These are phyloP conservation scores for Ophidiomyces ophidiicola DNA, from an alignment of 2,329 filamentous ascomycete genomes.

Conservation along the genomic window DNA sequence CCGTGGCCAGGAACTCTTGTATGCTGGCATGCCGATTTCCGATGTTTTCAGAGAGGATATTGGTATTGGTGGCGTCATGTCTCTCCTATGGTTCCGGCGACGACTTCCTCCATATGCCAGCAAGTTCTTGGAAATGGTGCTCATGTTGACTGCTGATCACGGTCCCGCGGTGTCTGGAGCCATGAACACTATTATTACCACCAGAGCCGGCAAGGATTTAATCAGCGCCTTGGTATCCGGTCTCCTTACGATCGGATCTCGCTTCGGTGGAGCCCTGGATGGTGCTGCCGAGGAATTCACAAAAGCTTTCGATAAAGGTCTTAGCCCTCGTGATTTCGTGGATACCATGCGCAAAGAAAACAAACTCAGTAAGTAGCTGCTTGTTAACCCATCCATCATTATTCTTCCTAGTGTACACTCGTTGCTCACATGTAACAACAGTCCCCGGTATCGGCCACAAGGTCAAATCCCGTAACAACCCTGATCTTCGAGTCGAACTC, in stretches of 20 bases:
- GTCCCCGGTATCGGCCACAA: conserved; percentile 97
- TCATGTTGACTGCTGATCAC: conserved; percentile 99
- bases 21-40: conserved; percentile 99
- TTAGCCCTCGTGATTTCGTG: conserved; percentile 96
- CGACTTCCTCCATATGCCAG: conserved; percentile 90
- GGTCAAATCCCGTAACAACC: conserved; percentile 99
- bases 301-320: conserved; percentile 93
- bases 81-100: conserved; percentile 97
- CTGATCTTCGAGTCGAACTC: conserved; percentile 96
- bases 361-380: conserved; percentile 65
- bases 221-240: conserved; percentile 91
- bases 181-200: conserved; percentile 99
- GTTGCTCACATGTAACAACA: too few species aligned
- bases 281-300: conserved; percentile 97
- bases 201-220: conserved; percentile 95
- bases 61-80: conserved; percentile 99
- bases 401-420: conserved; percentile 11
- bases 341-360: conserved; percentile 99
- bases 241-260: conserved; percentile 94
- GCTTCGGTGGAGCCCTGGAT: conserved; percentile 96
- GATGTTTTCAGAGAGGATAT: conserved; percentile 99
- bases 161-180: conserved; percentile 97
- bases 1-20: conserved; percentile 97
- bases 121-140: conserved; percentile 99
- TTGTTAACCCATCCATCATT: background rate